Base-by-base conservation (phyloP, 1,284 basidiomycete species). In the Mycena citricolor region DNA sequence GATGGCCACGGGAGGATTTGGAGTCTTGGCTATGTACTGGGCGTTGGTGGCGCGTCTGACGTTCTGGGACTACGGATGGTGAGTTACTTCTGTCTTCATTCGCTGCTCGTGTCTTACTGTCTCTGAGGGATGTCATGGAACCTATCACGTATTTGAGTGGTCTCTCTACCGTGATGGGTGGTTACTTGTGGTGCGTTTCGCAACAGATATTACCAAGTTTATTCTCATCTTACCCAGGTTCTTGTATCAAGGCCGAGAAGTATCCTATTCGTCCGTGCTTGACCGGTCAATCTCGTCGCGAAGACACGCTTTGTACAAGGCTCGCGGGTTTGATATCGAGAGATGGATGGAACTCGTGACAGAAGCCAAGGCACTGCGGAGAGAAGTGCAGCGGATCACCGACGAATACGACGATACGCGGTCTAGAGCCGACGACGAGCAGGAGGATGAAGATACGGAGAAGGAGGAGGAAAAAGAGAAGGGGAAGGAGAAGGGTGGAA, bases 111-210 rank as follows among this genome's bases (percentile, higher is more conserved):
- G 24, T 6, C 14, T 24, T 10, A 22, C 25, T 17, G 32, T n/a
- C 24, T 32, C 34, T 53, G 30, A 81, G 79, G 81, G 81, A 85
- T 52, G 63, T 81, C 8, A 84, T 83, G 80, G 81, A 86, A 57
- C 83, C 82, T 2, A 73, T 83, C 34, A 84, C 79, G 4, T 81
- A 83, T 57, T 64, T 82, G 14, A 80, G 77, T 12, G 78, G 79
- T 10, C 61, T 83, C 8, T 75, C 77, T 0, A 80, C 73, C 10
- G 79, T 81, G 44, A 74, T 82, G 31, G 67, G 73, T 13, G 75
- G 78, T 4, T 82, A 82, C 55, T 64, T 80, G 4, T 81, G 77
- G 77, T 77, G 42, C n/a, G 59, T 59, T 17, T 7, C 7, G 16
- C n/a, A 30, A 24, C 30, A 14, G 36, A 32, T 32, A 21, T 4